A percentile compares a stretch with the other conserved stretches of the same genome.
These are phyloP conservation scores for Tolypocladium pustulatum DNA, from an alignment of 2,329 filamentous ascomycete species.

Conservation along the genomic window DNA sequence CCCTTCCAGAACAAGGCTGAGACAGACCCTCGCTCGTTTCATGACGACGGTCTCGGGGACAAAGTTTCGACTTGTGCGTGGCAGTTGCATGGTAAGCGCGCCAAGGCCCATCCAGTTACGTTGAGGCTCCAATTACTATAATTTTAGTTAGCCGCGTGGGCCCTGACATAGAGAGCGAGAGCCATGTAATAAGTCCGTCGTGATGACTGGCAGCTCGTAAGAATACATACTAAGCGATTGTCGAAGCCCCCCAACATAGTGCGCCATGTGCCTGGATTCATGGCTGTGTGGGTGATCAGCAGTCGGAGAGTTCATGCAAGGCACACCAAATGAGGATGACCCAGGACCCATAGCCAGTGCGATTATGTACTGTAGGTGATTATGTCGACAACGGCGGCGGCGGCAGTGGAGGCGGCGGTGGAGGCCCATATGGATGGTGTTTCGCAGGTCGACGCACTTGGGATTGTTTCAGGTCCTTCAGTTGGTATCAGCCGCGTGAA, in stretches of 20 bases:
- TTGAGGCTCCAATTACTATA: background rate
- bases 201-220: background rate
- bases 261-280: background rate
- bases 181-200: background rate
- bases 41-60: conserved; percentile 2
- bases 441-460: conserved; percentile 2
- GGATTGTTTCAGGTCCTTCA: conserved; percentile 9
- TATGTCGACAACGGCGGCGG: background rate
- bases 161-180: background rate
- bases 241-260: background rate
- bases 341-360: background rate
- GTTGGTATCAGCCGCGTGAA: conserved; percentile 8
- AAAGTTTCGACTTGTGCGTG: conserved; percentile 3
- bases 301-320: conserved; percentile 8
- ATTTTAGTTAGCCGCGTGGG: background rate
- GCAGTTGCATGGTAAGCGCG: background rate
- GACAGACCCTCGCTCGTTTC: conserved; percentile 4
- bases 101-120: background rate
- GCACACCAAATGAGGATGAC: conserved; percentile 11
- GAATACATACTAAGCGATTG: background rate
- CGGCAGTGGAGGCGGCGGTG: background rate
- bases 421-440: background rate
- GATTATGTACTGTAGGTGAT: background rate
- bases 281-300: background rate
- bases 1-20: conserved; percentile 3